phyloP scores from a whole-genome alignment of 108 stramenopile genomes.

The Schizochytrium sp. region DNA sequence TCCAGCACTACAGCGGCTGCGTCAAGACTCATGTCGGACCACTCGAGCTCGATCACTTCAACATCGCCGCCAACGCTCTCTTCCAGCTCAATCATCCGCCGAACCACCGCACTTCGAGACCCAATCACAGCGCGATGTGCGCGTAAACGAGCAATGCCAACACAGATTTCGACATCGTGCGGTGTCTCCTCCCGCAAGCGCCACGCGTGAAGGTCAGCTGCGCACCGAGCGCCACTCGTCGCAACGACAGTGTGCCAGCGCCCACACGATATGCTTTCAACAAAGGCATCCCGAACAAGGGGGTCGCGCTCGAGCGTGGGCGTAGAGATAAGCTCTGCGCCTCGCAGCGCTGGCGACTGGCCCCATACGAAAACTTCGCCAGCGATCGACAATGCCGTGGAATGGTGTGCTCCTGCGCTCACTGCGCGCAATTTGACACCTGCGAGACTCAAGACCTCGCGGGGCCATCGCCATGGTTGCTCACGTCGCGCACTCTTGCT shows the following conservation, averaged over 20 bases:
- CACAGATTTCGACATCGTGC: neutral
- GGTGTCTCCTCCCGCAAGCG: neutral
- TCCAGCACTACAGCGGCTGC: neutral
- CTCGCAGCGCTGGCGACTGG: neutral
- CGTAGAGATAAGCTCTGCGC: neutral
- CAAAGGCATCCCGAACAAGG: neutral
- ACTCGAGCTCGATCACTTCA: neutral
- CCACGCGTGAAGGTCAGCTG: neutral
- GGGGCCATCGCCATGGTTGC: conserved; percentile 13
- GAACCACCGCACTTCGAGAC: neutral
- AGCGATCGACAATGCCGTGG: neutral
- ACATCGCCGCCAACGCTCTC: neutral
- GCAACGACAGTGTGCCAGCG: neutral
- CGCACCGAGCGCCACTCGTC: neutral
- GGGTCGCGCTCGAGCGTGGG: neutral
- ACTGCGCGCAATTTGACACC: neutral
- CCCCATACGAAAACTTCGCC: neutral
- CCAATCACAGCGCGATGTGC: neutral
- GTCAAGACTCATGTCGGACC: neutral
- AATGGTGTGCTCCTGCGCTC: neutral
- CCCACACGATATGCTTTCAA: neutral
- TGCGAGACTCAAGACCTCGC: neutral
- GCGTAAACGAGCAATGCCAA: neutral
- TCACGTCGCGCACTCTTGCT: neutral
- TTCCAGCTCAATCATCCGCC: neutral